phyloP scores from a whole-genome alignment of 306 rosid species.

The Nissolia schottii region DNA sequence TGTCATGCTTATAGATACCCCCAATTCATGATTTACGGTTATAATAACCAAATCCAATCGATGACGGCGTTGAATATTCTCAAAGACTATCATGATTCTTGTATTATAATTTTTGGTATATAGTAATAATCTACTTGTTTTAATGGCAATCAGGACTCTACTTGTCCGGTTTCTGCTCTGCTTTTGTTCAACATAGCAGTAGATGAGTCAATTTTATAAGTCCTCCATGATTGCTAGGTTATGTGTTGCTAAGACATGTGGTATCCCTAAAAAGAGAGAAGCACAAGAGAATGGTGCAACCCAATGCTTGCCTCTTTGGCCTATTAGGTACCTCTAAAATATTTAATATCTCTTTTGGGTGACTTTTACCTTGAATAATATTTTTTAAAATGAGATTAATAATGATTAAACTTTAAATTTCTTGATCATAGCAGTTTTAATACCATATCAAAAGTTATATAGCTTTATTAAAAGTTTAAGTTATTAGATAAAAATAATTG shows the following conservation, averaged over 20 bases:
- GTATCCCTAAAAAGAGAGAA: neutral
- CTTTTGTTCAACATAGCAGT: neutral
- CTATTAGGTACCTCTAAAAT: too few relatives aligned
- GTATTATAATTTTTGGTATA: neutral
- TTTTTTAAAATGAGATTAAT: too few relatives aligned
- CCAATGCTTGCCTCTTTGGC: too few relatives aligned
- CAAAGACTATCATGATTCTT: neutral
- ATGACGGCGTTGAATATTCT: neutral
- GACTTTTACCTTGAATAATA: too few relatives aligned
- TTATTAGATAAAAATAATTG: too few relatives aligned
- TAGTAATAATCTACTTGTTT: neutral
- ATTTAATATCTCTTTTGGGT: too few relatives aligned
- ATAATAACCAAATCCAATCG: neutral
- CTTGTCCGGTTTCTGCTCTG: neutral
- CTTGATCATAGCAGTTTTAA: too few relatives aligned
- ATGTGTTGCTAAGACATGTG: neutral
- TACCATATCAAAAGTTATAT: too few relatives aligned
- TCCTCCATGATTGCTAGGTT: neutral
- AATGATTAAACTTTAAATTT: too few relatives aligned
- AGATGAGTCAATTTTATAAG: neutral
- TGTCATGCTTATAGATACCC: constrained; percentile 1
- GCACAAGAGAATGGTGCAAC: too few relatives aligned
- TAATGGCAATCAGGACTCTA: neutral
- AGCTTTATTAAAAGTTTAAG: too few relatives aligned
- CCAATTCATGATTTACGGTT: neutral